Evolutionary conservation across 495 filamentous ascomycete species (phyloP).

Genomic region (Penicillium pancosmium): DNA sequence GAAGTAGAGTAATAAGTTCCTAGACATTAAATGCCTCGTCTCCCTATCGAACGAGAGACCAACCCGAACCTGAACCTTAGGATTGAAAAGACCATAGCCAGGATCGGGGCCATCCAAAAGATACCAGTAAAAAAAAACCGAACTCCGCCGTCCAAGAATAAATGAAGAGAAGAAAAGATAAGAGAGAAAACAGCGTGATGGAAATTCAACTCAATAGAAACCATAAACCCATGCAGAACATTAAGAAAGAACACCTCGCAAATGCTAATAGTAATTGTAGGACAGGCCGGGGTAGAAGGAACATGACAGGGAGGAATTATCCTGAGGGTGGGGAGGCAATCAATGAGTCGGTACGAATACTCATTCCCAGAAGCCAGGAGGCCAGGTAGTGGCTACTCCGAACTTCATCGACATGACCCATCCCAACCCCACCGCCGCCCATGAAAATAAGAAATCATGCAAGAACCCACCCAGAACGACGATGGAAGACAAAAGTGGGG

Average conservation of each 20-base stretch:
- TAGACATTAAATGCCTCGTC: too few relatives aligned
- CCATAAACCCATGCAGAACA: constrained; percentile 2
- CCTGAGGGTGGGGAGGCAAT: too few relatives aligned
- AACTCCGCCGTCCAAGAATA: not conserved
- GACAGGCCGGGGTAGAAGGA: not conserved
- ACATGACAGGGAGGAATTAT: not conserved
- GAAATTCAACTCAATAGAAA: not conserved
- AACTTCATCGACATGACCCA: not conserved
- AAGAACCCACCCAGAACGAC: too few relatives aligned
- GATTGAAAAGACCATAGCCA: too few relatives aligned
- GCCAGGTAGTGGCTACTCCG: too few relatives aligned
- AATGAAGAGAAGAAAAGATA: not conserved
- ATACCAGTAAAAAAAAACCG: not conserved
- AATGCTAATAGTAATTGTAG: constrained; percentile 4
- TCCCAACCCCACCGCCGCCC: not conserved
- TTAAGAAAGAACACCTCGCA: constrained; percentile 1
- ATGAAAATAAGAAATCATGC: not conserved
- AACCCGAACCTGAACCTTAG: too few relatives aligned
- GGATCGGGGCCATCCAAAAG: too few relatives aligned
- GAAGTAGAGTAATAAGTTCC: too few relatives aligned
- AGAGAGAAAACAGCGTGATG: not conserved
- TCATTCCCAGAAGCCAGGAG: too few relatives aligned
- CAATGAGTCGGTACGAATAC: too few relatives aligned
- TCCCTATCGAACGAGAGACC: too few relatives aligned
- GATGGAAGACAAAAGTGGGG: too few relatives aligned